Conservation (phyloP, 495 filamentous ascomycete species). For the Podospora appendiculata region DNA sequence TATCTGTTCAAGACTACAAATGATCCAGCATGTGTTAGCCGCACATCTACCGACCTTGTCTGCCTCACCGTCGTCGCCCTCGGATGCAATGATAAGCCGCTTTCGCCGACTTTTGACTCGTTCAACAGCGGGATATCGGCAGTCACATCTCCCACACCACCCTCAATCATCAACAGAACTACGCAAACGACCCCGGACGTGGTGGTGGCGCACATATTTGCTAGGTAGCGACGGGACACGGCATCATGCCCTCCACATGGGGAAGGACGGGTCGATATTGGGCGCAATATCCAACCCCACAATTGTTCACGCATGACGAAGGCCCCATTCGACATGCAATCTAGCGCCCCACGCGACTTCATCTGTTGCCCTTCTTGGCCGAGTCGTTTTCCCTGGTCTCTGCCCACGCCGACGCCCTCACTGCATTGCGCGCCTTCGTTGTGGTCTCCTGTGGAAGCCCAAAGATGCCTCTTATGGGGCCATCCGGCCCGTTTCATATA, state of each 20-base stretch:
- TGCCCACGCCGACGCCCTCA: neutral
- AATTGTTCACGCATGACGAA: conserved; percentile 11
- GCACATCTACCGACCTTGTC: too few species aligned
- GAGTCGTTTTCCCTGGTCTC: conserved; percentile 7
- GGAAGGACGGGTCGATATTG: conserved; percentile 13
- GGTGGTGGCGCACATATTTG: neutral
- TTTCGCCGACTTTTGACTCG: neutral
- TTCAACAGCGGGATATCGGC: neutral
- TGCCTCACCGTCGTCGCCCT: neutral
- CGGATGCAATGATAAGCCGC: neutral
- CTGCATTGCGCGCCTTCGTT: conserved; percentile 5
- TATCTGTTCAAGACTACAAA: neutral
- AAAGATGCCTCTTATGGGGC: conserved; percentile 2
- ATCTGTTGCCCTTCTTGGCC: conserved; percentile 1
- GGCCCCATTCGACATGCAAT: conserved; percentile 16
- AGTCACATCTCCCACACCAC: neutral
- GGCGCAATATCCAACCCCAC: conserved; percentile 9
- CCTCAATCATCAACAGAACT: too few species aligned
- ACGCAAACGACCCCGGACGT: too few species aligned
- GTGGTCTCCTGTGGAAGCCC: conserved; percentile 2
- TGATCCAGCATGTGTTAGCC: neutral
- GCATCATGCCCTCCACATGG: conserved; percentile 12
- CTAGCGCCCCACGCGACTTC: conserved; percentile 10
- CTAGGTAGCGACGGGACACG: conserved; percentile 8
- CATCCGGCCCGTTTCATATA: conserved; percentile 20